phyloP scores from a whole-genome alignment of 257 asterid genomes.

The Solanum bulbocastanum region DNA sequence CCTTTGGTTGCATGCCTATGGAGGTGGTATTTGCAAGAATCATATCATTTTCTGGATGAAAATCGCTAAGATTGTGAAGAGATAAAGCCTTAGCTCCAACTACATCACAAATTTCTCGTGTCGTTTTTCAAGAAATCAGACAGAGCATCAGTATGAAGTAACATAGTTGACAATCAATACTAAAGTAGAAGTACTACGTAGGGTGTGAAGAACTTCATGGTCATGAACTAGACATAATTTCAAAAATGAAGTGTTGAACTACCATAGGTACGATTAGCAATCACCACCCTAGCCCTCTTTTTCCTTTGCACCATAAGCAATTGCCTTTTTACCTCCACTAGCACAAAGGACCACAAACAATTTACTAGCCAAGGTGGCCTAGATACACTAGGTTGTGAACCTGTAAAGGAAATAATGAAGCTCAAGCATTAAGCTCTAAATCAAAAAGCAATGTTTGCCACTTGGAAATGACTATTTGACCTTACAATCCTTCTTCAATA shows the following conservation, averaged over 20 bases:
- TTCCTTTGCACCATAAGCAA: constrained; percentile 89
- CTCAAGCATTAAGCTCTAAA: background rate
- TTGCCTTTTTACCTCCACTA: constrained; percentile 93
- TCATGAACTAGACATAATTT: background rate
- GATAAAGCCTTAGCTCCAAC: constrained; percentile 80
- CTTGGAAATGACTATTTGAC: constrained; percentile 20
- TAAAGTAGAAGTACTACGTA: background rate
- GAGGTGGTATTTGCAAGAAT: constrained; percentile 92
- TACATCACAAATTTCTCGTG: constrained; percentile 70
- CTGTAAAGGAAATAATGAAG: constrained; percentile 18
- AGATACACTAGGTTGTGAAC: constrained; percentile 15
- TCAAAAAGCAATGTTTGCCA: background rate
- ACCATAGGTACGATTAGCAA: constrained; percentile 94
- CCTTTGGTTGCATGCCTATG: constrained; percentile 87
- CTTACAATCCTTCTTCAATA: constrained; percentile 73
- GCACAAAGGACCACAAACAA: constrained; percentile 83
- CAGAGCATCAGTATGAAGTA: background rate
- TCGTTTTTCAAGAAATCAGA: constrained; percentile 34
- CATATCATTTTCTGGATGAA: constrained; percentile 82
- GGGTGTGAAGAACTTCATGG: background rate
- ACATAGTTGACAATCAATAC: background rate
- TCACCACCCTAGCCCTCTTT: constrained; percentile 83
- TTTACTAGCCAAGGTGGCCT: constrained; percentile 69
- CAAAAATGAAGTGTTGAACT: constrained; percentile 11
- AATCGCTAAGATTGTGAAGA: constrained; percentile 48